Percentiles rank a stretch among this genome's conserved stretches.
These are phyloP conservation scores for Drosera spatulata DNA, from an alignment of 179 eudicot species.

Conservation along the genomic window DNA sequence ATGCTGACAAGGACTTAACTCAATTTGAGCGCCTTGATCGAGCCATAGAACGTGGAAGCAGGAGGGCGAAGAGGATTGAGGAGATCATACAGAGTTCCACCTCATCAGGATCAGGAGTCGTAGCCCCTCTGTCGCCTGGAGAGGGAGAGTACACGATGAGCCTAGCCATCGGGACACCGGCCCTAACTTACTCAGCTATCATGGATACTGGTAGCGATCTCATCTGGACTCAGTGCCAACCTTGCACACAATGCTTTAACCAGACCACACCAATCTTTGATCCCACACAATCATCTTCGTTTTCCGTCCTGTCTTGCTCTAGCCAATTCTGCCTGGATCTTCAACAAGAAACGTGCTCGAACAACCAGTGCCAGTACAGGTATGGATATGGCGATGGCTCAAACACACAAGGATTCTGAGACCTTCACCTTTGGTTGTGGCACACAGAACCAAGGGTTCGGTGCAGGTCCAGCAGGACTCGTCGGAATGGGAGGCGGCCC, in stretches of 20 bases:
- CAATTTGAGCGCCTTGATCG: neutral
- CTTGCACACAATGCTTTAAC: neutral
- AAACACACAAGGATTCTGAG: neutral
- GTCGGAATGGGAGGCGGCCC: neutral
- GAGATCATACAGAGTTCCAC: neutral
- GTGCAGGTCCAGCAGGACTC: neutral
- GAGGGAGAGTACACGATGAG: neutral
- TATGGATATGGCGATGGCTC: neutral
- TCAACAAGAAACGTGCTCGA: neutral
- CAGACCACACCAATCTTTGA: neutral
- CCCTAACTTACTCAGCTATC: neutral
- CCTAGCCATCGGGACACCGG: neutral
- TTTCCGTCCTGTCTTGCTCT: neutral
- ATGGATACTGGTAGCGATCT: neutral
- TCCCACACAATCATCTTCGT: neutral
- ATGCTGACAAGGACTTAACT: neutral
- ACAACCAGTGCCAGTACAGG: neutral
- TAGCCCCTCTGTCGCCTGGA: neutral
- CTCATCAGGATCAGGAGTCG: neutral
- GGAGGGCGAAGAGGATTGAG: neutral
- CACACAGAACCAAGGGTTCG: neutral
- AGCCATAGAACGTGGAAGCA: neutral
- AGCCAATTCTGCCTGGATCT: neutral
- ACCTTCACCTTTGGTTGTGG: neutral
- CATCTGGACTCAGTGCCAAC: neutral